phyloP scores from a whole-genome alignment of 805 yeast species.

The Alloascoidea hylecoeti region DNA sequence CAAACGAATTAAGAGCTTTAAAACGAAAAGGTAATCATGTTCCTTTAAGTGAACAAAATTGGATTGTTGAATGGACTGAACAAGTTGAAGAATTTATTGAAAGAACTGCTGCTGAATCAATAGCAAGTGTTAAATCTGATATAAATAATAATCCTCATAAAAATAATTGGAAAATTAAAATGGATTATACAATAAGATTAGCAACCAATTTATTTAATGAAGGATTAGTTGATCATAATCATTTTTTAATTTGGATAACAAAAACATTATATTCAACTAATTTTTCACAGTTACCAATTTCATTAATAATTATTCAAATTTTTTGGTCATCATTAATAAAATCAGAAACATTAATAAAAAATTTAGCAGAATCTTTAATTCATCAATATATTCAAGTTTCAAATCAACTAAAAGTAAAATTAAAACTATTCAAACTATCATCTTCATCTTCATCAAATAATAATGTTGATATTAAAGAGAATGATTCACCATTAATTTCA shows the following conservation, averaged over 20 bases:
- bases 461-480: conserved; percentile 3
- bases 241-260: conserved; percentile 51
- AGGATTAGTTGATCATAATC: conserved; percentile 44
- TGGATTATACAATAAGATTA: conserved; percentile 47
- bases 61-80: conserved; percentile 86
- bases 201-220: conserved; percentile 56
- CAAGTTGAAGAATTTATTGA: conserved; percentile 54
- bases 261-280: conserved; percentile 29
- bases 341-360: conserved; percentile 45
- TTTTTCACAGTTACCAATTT: conserved; percentile 27
- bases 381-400: conserved; percentile 19
- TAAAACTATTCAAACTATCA: no score
- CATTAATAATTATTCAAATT: conserved; percentile 39
- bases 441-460: background rate
- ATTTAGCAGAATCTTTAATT: conserved; percentile 46
- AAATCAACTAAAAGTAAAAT: conserved; percentile 19
- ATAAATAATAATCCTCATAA: conserved; percentile 2
- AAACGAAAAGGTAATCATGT: conserved; percentile 28
- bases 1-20: conserved; percentile 54
- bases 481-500: conserved; percentile 2
- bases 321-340: conserved; percentile 60
- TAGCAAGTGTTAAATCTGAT: conserved; percentile 8
- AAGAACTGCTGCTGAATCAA: conserved; percentile 30
- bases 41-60: conserved; percentile 27
- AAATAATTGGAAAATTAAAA: conserved; percentile 28